phyloP scores from a whole-genome alignment of 2,329 filamentous ascomycete species.

The Sarocladiaceae sp. region DNA sequence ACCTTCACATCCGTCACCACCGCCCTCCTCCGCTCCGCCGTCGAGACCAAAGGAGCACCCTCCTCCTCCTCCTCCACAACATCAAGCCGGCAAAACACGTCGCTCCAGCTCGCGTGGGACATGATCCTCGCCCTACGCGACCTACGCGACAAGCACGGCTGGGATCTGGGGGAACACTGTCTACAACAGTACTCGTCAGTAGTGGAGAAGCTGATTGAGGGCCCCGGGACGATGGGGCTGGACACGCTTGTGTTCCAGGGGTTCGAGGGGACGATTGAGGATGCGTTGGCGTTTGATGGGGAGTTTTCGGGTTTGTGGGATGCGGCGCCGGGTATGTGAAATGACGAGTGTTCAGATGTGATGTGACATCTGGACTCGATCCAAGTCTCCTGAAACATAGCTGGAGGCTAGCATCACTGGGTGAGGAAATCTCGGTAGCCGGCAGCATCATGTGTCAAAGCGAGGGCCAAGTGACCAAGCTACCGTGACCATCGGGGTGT shows the following conservation, averaged over 20 bases:
- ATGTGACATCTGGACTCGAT: too few relatives aligned
- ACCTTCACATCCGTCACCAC: conserved; percentile 35
- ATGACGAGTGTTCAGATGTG: too few relatives aligned
- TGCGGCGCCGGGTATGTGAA: too few relatives aligned
- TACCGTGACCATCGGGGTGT: too few relatives aligned
- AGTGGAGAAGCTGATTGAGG: conserved; percentile 23
- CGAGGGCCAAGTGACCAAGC: too few relatives aligned
- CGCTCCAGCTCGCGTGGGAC: conserved; percentile 27
- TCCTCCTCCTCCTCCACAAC: conserved; percentile 15
- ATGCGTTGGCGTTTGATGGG: conserved; percentile 1
- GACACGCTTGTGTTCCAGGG: conserved; percentile 1
- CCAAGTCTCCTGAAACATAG: too few relatives aligned
- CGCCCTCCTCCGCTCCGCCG: conserved; percentile 33
- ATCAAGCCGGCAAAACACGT: conserved; percentile 20
- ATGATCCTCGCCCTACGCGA: conserved; percentile 26
- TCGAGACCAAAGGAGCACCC: conserved; percentile 30
- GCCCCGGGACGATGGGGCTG: neutral
- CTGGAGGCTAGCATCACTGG: too few relatives aligned
- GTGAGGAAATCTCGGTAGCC: too few relatives aligned
- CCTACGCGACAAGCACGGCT: conserved; percentile 25
- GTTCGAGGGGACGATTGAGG: conserved; percentile 1
- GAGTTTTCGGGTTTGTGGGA: neutral
- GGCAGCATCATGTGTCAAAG: too few relatives aligned
- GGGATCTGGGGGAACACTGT: conserved; percentile 39
- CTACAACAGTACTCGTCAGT: conserved; percentile 31